phyloP scores from a whole-genome alignment of 352 stramenopile genomes.

The Pythium insidiosum region DNA sequence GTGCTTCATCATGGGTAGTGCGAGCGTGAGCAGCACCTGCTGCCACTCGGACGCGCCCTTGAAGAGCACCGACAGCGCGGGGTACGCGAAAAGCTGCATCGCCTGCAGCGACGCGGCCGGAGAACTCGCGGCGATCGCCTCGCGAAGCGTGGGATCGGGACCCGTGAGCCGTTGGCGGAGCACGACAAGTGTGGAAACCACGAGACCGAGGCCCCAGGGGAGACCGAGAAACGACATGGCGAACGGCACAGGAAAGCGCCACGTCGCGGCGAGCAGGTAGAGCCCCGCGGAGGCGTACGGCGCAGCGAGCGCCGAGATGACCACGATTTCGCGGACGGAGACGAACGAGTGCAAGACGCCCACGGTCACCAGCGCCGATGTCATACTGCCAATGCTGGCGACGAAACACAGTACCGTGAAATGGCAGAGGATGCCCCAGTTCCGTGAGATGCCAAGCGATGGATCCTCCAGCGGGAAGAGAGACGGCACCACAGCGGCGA shows the following conservation, averaged over 20 bases:
- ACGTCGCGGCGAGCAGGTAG: not conserved
- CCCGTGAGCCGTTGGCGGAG: not conserved
- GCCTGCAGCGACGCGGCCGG: too few species aligned
- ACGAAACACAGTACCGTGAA: not conserved
- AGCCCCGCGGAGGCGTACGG: not conserved
- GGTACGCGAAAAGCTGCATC: conserved; percentile 1
- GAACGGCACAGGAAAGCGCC: conserved; percentile 3
- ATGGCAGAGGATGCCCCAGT: not conserved
- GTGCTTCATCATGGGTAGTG: conserved; percentile 1
- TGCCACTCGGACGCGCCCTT: not conserved
- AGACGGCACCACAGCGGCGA: not conserved
- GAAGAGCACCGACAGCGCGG: conserved; percentile 2
- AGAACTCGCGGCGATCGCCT: not conserved
- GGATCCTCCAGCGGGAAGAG: not conserved
- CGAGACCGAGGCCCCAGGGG: not conserved
- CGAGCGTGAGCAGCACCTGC: not conserved
- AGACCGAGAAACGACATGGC: not conserved
- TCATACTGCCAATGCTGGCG: not conserved
- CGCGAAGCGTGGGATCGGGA: too few species aligned
- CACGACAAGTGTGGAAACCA: not conserved
- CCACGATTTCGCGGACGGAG: not conserved
- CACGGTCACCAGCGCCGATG: not conserved
- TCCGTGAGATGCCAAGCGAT: not conserved
- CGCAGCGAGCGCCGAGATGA: not conserved
- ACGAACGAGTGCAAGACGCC: too few species aligned